Evolutionary conservation across 345 rosid species (phyloP).

Genomic region (Syzygium jambos): DNA sequence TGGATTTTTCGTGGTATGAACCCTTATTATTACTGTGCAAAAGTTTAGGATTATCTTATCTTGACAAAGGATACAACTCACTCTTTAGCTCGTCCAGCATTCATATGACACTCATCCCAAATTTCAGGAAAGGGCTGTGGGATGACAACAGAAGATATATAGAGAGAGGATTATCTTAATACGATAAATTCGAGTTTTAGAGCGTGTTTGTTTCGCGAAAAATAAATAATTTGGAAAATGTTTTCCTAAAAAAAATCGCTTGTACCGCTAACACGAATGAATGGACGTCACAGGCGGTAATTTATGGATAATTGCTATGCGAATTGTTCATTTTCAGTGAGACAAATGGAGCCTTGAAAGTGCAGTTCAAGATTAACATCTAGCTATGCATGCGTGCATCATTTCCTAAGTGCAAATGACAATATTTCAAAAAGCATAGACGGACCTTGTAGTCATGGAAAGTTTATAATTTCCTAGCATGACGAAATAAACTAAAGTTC

Average conservation of each 20-base stretch:
- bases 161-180: too few relatives aligned
- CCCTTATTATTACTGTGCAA: not conserved
- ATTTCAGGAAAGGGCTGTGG: not conserved
- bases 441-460: not conserved
- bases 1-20: too few relatives aligned
- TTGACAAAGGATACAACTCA: not conserved
- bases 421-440: not conserved
- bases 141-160: not conserved
- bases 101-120: not conserved
- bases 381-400: not conserved
- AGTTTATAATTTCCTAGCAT: not conserved
- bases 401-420: not conserved
- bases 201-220: fast-evolving
- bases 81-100: not conserved
- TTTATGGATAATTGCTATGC: not conserved
- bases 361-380: not conserved
- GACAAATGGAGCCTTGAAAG: not conserved
- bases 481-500: not conserved
- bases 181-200: not conserved
- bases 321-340: not conserved
- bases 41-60: not conserved
- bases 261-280: not conserved
- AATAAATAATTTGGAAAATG: not conserved
- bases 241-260: not conserved
- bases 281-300: not conserved